phyloP scores from a whole-genome alignment of 352 stramenopile genomes.

The Phytopythium cucurbitacearum region DNA sequence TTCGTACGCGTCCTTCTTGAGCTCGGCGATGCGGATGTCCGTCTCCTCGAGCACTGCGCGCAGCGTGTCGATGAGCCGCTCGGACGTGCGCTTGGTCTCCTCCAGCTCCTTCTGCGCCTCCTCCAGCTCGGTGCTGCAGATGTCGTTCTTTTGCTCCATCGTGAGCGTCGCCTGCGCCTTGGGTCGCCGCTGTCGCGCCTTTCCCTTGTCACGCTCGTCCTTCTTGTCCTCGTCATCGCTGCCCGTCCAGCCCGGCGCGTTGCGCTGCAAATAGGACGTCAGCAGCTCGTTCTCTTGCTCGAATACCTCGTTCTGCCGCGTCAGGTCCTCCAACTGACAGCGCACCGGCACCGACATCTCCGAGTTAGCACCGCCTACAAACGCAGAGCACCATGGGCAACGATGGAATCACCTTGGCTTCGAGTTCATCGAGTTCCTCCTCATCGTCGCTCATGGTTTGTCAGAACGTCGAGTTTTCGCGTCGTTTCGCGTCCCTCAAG shows the following conservation, averaged over 20 bases:
- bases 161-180: slow-evolving; percentile 70
- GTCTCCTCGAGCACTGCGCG: slow-evolving; percentile 91
- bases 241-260: slow-evolving; percentile 30
- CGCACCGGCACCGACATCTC: neutral
- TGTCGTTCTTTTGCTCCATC: slow-evolving; percentile 92
- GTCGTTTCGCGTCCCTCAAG: slow-evolving; percentile 17
- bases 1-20: slow-evolving; percentile 96
- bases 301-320: slow-evolving; percentile 86
- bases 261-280: slow-evolving; percentile 77
- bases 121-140: slow-evolving; percentile 86
- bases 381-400: too few species aligned
- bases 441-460: slow-evolving; percentile 56
- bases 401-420: slow-evolving; percentile 39
- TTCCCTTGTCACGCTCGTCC: slow-evolving; percentile 46
- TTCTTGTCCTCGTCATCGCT: slow-evolving; percentile 73
- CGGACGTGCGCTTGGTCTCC: slow-evolving; percentile 85
- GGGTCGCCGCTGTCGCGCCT: slow-evolving; percentile 41
- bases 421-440: slow-evolving; percentile 59
- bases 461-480: neutral
- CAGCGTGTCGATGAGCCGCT: slow-evolving; percentile 93
- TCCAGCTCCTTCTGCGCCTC: slow-evolving; percentile 87
- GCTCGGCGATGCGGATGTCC: slow-evolving; percentile 91
- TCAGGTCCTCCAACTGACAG: slow-evolving; percentile 76
- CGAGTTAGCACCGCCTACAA: neutral
- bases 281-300: slow-evolving; percentile 90